Conservation (phyloP, 306 rosid genomes). For the Phaseolus lunatus region DNA sequence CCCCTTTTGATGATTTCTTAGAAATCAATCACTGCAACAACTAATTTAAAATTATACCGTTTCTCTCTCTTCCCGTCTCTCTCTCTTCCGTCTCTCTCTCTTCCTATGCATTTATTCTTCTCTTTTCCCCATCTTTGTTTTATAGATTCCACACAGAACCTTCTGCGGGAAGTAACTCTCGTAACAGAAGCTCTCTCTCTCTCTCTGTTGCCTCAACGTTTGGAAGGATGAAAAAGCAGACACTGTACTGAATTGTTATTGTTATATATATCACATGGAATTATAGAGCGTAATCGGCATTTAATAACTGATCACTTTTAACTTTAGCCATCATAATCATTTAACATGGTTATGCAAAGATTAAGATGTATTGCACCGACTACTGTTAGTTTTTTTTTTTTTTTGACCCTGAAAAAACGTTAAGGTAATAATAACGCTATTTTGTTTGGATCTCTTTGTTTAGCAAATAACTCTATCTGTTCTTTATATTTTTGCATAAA, state of each 20-base stretch:
- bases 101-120: conserved; percentile 9
- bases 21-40: conserved; percentile 28
- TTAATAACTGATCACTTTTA: background rate
- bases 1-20: conserved; percentile 48
- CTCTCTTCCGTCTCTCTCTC: conserved; percentile 37
- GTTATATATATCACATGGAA: background rate
- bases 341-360: background rate
- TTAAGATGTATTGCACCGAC: conserved; percentile 25
- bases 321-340: conserved; percentile 1
- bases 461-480: background rate
- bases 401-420: background rate
- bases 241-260: conserved; percentile 12
- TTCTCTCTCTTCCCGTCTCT: conserved; percentile 12
- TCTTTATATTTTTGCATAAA: background rate
- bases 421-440: background rate
- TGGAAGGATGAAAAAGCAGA: conserved; percentile 44
- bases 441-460: background rate
- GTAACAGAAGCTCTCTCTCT: conserved; percentile 44
- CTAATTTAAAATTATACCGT: conserved; percentile 2
- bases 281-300: conserved; percentile 1
- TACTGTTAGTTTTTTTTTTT: background rate
- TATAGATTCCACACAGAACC: conserved; percentile 52
- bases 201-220: conserved; percentile 43
- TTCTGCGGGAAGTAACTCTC: conserved; percentile 68
- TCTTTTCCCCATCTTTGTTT: conserved; percentile 10